Evolutionary conservation across 1,139 yeast species (phyloP).

Genomic region (Candida buenavistaensis): DNA sequence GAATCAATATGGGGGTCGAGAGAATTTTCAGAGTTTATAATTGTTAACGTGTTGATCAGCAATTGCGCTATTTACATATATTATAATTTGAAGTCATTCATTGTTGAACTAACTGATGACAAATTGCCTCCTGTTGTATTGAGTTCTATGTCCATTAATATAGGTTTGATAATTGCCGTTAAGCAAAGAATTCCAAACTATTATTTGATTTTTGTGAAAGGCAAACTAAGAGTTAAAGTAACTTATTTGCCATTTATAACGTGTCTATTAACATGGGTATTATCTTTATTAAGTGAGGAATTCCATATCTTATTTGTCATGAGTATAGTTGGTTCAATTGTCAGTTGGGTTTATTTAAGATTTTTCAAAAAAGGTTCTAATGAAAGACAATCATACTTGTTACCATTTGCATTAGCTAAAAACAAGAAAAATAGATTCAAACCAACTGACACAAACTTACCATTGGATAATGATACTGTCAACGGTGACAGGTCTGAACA

Average conservation of each 20-base stretch:
- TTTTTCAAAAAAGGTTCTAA: constrained; percentile 42
- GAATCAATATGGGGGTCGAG: constrained; percentile 40
- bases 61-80: constrained; percentile 36
- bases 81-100: constrained; percentile 31
- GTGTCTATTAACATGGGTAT: constrained; percentile 17
- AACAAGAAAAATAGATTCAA: constrained; percentile 7
- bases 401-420: constrained; percentile 32
- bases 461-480: constrained; percentile 23
- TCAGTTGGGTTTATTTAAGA: constrained; percentile 44
- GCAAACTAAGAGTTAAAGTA: constrained; percentile 38
- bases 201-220: constrained; percentile 41
- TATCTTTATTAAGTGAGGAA: constrained; percentile 29
- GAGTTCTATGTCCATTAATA: constrained; percentile 37
- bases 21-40: constrained; percentile 31
- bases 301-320: constrained; percentile 28
- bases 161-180: constrained; percentile 44
- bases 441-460: constrained; percentile 14
- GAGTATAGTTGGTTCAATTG: constrained; percentile 30
- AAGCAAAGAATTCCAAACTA: constrained; percentile 47
- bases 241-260: constrained; percentile 39
- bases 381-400: constrained; percentile 42
- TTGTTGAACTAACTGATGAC: constrained; percentile 20
- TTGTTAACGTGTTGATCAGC: constrained; percentile 26
- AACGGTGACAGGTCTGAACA: constrained; percentile 45
- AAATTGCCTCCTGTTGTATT: constrained; percentile 41